phyloP scores from a whole-genome alignment of 305 asterid species.

The Solanum hybrid region DNA sequence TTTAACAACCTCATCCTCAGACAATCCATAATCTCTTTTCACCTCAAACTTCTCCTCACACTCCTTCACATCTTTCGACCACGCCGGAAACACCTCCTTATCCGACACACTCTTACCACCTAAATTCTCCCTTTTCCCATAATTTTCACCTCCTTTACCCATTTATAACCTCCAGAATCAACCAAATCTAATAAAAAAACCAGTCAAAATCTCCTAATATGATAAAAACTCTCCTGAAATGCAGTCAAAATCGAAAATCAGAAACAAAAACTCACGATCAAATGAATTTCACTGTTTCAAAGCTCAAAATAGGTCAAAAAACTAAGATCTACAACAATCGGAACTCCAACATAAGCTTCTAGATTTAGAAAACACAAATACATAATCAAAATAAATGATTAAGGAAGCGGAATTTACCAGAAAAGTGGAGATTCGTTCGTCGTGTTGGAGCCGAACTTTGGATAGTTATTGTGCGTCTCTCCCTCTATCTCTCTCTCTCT shows the following conservation, averaged over 20 bases:
- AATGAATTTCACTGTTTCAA: background rate
- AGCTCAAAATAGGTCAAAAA: background rate
- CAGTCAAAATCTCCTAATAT: background rate
- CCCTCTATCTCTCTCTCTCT: background rate
- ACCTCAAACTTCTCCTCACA: slow-evolving; percentile 64
- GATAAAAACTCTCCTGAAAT: background rate
- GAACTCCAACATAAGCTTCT: background rate
- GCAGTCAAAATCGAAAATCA: background rate
- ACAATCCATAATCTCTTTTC: slow-evolving; percentile 44
- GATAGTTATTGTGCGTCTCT: background rate
- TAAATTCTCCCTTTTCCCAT: slow-evolving; percentile 36
- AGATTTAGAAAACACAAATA: background rate
- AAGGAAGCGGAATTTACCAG: background rate
- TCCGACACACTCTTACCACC: slow-evolving; percentile 14
- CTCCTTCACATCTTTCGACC: slow-evolving; percentile 69
- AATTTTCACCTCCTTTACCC: slow-evolving; percentile 74
- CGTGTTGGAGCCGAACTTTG: background rate
- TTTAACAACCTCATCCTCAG: slow-evolving; percentile 42
- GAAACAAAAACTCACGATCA: background rate
- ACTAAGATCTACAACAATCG: background rate
- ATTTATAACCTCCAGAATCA: slow-evolving; percentile 22
- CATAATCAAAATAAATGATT: background rate
- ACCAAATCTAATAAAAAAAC: background rate
- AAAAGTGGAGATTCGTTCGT: background rate
- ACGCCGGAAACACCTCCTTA: slow-evolving; percentile 37